Base-by-base conservation (phyloP, 495 filamentous ascomycete species). In the Lineolata rhizophorae region DNA sequence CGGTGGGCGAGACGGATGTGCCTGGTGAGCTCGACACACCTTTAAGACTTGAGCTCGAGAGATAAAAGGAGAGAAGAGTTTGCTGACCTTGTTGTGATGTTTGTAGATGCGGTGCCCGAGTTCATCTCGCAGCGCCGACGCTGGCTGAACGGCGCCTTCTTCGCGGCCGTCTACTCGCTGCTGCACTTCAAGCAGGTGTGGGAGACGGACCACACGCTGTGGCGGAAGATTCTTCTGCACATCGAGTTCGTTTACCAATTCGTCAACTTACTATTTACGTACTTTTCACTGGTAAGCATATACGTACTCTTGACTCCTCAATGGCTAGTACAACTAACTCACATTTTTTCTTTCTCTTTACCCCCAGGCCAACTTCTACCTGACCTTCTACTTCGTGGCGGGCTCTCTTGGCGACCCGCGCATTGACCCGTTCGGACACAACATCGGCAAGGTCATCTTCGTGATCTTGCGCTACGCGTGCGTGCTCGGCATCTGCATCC, bases 81-180 rank as follows among this genome's bases (percentile, higher is more conserved):
- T 35, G 12, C 32, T 10, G 25, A 15, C 5, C 6, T 20, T 13
- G 10, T 8, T 11, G 12, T 16, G 13, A 28, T 31, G 12, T 12
- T 29, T 13, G 11, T 24, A 67, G 76, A 81, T 48, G 43, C 72
- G 1, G 73, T 82, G 4, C 75, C 90, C 9, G 90, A 99, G 45
- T 95, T 95, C 39, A 83, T 99, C 40, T 93, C 82, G 0, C 90
- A 99, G 48, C 72, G 90, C 34, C 65, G 90, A 37, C 67, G 90
- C 43, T 99, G 87, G 90, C 68, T 99, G 16, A 99, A 99, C 52
- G 90, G 90, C 43, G 90, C 90, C 34, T 94, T 95, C 62, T 99
- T 99, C 52, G 90, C 90, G 1, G 87, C 90, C 34, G 84, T 93
- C 26, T 99, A 94, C 57, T 95, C 87, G 3, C 72, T 95, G 5